Conservation (phyloP, 169 alveolate genomes). For the Prorocentrum cordatum region DNA sequence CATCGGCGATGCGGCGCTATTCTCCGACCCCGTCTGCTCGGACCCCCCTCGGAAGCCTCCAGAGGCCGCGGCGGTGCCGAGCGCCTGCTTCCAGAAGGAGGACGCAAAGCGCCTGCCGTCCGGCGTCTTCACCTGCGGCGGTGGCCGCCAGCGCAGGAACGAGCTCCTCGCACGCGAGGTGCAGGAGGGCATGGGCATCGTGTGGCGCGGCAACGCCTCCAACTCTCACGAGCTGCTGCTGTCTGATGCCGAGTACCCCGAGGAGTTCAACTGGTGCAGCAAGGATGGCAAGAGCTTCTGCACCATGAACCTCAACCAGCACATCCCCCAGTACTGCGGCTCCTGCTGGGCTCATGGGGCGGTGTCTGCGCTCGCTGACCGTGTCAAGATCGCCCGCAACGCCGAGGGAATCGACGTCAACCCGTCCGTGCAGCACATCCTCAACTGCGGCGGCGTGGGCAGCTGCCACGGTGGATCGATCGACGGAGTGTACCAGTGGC, state of each 20-base stretch:
- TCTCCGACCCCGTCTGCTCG: too few species aligned
- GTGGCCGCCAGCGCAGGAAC: too few species aligned
- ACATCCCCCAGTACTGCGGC: conserved; percentile 78
- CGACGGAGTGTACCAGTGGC: conserved; percentile 73
- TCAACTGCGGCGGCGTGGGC: conserved; percentile 78
- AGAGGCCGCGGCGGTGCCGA: too few species aligned
- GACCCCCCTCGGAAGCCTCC: too few species aligned
- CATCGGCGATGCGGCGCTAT: too few species aligned
- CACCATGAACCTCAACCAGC: conserved; percentile 75
- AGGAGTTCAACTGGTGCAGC: background rate
- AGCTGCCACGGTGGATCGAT: conserved; percentile 80
- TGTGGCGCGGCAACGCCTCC: too few species aligned
- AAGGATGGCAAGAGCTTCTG: background rate
- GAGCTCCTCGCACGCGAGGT: too few species aligned
- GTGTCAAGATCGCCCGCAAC: conserved; percentile 76
- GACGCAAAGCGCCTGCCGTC: too few species aligned
- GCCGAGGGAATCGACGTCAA: conserved; percentile 73
- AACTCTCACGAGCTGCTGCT: background rate
- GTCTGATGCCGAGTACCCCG: background rate
- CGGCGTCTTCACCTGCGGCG: too few species aligned
- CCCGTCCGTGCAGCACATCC: conserved; percentile 74
- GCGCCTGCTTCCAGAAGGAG: too few species aligned
- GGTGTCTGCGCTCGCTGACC: conserved; percentile 78
- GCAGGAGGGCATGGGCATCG: too few species aligned
- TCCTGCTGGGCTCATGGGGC: conserved; percentile 81